Base-by-base conservation (phyloP, 73 alveolate species). In the Blepharisma japonicum region DNA sequence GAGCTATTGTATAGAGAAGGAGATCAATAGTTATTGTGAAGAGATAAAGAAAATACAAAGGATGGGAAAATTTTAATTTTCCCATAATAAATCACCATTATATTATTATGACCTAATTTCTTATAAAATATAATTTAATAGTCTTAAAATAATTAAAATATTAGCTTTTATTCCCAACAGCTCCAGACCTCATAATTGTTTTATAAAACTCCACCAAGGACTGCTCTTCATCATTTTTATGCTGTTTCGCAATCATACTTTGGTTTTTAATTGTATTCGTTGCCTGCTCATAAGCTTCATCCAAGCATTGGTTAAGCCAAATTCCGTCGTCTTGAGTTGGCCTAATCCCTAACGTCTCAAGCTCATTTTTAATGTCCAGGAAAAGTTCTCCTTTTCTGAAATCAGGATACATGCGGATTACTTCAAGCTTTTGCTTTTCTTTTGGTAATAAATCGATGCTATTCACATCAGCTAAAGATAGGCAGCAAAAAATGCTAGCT, bases 351-450 rank as follows among this genome's bases (percentile, higher is more conserved):
- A 82, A 83, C 79, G 93, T 94, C 53, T 89, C 93, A 25, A 95
- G 87, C 61, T 94, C 98, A 67, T 90, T 90, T 67, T 92, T 93
- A 46, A 94, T 96, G 80, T 96, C 99, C 66, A 89, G 86, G 97
- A 98, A 96, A 76, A 94, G 91, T 78, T 96, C 99, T 61, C 98
- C 98, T 79, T 89, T 96, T 81, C 95, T 94, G 67, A 94, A 87
- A 77, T 90, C 91, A 11, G 99, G 99, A 79, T 94, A 96, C 86
- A 96, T 89, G 80, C 93, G 86, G 66, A 96, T 96, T 6, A 94
- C 88, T 87, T 94, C 99, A 85, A 96, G 85, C 72, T 92, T 92
- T 81, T 94, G 95, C 82, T 91, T 89, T 78, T 96, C 99, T 82
- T 85, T 77, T 38, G 96, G 98, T 54, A 91, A 82, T 55, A 90